Base-by-base conservation (phyloP, 305 asterid species). In the Fraxinus ornus region DNA sequence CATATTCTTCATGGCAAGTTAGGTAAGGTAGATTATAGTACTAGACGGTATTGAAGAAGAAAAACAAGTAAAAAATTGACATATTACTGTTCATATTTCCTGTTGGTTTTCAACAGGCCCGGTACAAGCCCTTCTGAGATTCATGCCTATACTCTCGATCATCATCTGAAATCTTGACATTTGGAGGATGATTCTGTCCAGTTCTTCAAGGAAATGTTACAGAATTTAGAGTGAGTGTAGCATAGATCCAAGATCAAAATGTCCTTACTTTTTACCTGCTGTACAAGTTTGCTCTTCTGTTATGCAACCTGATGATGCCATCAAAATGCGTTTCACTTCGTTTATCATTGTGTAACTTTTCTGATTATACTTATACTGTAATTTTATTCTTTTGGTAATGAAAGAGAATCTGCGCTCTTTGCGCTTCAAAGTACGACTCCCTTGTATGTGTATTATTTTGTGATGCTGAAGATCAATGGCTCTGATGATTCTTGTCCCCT, bases 91-190 rank as follows among this genome's bases (percentile, higher is more conserved):
- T 47, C 55, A 49, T 82, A n/a, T 60, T 26, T 24, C 3, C 7
- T n/a, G 64, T 9, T 80, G 83, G 57, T 86, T 85, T 73, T 81
- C 83, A 84, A 76, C 93, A 96, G 98, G 92, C 98, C 98, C 19
- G 98, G 98, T 3, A 92, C 98, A 39, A 89, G 97, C 85, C 98
- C 98, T 68, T 91, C 97, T 28, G 98, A 92, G 76, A 96, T 96
- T 83, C 90, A 82, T 39, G 97, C 97, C 77, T 91, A 92, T 90
- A 91, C 97, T 7, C 86, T 96, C 17, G 97, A 93, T 79, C 86
- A 89, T 80, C 98, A 94, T 84, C 76, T 94, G 88, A 83, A 79
- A 66, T 90, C 91, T 81, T 94, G 90, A 92, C 62, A 49, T 70
- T 21, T 68, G 39, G 41, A 37, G 15, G 15, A 26, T 3, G 44